Evolutionary conservation across 2,329 filamentous ascomycete species (phyloP), one percentile per base, ranked within the genome.

Genomic region (Chaetomiaceae sp.): DNA sequence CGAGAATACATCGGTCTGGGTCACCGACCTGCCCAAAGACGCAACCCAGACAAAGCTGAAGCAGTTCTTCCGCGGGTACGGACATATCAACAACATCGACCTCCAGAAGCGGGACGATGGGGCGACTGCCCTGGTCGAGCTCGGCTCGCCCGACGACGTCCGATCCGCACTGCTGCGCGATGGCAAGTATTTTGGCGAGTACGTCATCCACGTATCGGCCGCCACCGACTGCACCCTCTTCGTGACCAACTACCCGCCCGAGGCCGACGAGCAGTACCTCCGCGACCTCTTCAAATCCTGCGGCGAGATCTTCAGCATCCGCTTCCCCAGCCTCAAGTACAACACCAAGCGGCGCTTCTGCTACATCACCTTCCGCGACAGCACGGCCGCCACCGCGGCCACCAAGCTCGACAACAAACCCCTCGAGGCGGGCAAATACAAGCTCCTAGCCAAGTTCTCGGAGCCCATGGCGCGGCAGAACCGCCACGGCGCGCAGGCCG

Each of bases 31-130:
- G 20, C 90, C 93, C 2, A 61, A 66, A 3, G 79, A 85, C 48
- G 79, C 83, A 1, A 83, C 83, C 0, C 82, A 89, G 62, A 84
- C 81, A 12, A 86, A 85, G 60, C 71, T 97, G 13, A 82, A 86
- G 50, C 87, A 95, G 65, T 97, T 95, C 66, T 97, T 99, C 71
- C 85, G 86, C 63, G 89, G 91, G 55, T 95, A 91, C 61, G 93
- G 93, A 12, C 84, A 83, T 35, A 86, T 96, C 63, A 88, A 89
- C 61, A 85, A 84, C 55, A 73, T 96, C 27, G 85, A 82, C 39
- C 73, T 92, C 45, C 73, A 87, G 27, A 73, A 73, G 30, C 83
- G 77, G 2, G 76, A 82, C 41, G 73, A 73, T n/a, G 70, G 78
- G 2, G 71, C 82, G 13, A 83, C 83, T 4, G 89, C 89, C 2